Base-by-base conservation (phyloP, 768 basidiomycete species). In the Piloderma croceum region DNA sequence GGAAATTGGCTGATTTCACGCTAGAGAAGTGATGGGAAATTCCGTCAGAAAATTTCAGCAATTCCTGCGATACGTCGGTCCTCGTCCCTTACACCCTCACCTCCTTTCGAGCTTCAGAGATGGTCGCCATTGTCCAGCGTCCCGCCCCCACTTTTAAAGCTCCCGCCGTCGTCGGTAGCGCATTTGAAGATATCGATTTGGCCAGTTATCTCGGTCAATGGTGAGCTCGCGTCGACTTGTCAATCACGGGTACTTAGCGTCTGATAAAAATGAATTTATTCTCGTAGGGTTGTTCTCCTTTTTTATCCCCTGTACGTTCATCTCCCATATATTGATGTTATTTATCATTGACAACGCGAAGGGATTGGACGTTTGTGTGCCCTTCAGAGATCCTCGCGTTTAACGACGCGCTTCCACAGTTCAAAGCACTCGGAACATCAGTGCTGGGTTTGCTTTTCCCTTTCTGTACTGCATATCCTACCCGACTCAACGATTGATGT, bases 351-450 rank as follows among this genome's bases (percentile, higher is more conserved):
- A 12, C 38, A 51, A 11, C 24, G 19, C 29, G 19, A 46, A 90
- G 84, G 71, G 85, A 87, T 56, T 90, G 88, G 63, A 89, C 88
- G 27, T 88, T 87, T 50, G 86, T 88, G 52, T 93, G 90, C 67
- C 90, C 90, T n/a, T 92, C 90, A 70, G 92, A 94, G 64, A 93
- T 96, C 57, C 76, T 93, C 34, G 92, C 91, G 2, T 96, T 92
- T 75, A 91, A 94, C 61, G 87, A 90, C 46, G 83, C 89, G 7
- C 76, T 94, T 23, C 58, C 77, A 38, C 70, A 74, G 46, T 91
- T 94, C 71, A 70, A 78, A 39, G 73, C 72, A 39, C 67, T 92
- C 46, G 77, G 81, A 59, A 81, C 88, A 20, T 70, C 69, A 27
- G 82, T 94, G 32, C 76, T 94, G 46, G 87, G 88, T 88, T 36